Evolutionary conservation across 345 rosid species (phyloP), one percentile per base, ranked within the genome.

Genomic region (Mercurialis annua): DNA sequence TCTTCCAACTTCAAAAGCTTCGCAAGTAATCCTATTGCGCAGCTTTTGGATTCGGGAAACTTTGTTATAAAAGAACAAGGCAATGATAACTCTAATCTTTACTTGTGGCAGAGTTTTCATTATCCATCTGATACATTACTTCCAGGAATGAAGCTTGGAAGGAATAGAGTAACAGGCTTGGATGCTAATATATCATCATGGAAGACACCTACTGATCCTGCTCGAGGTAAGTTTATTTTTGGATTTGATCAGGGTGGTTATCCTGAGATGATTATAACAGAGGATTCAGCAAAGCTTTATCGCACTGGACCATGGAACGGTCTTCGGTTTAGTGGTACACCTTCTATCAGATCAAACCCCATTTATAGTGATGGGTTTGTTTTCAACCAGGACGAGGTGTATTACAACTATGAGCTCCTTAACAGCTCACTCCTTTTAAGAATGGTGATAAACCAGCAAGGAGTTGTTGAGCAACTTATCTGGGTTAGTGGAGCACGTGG

Each of bases 31-130:
- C 30, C 61, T 1, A 10, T 38, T 1, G 51, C 43, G 12, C 51
- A 69, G 59, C 66, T 69, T 23, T 29, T 61, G 26, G 73, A 69
- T 38, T 15, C 73, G 0, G 73, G 66, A 42, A 66, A 66, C 31
- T 23, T 66, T 26, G 31, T 66, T 27, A 10, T 66, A 10, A 66
- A 31, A 16, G 36, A 66, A 5, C 17, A 36, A 9, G 24, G 31
- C 2, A 26, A 33, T 17, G 12, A 8, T 3, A 30, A 10, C 20
- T 40, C 23, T 5, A 60, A 30, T 36, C 36, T 20, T 24, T 23
- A 40, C 49, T 27, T 60, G 29, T 69, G 57, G 49, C 54, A 60
- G 42, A 55, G 64, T 23, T 60, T 60, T 24, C 49, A 60, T 11
- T 29, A 60, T 15, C 64, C 64, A 60, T 21, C 21, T 42, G 50